phyloP scores from a whole-genome alignment of 768 basidiomycete species.

The Glaciozyma antarctica region DNA sequence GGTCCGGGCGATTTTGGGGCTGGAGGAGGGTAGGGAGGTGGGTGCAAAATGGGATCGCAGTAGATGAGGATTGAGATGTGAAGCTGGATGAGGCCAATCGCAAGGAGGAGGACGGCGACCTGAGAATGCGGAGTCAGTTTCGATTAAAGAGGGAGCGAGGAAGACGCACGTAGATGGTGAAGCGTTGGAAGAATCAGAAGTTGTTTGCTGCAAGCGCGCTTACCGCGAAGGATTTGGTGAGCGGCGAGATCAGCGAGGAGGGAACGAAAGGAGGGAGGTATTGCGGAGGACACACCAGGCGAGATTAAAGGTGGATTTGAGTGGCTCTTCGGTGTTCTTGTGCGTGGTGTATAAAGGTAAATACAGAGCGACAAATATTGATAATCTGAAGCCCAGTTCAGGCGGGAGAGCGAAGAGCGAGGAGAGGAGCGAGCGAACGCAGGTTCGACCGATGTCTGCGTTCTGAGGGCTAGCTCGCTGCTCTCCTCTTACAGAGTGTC shows the following conservation, averaged over 20 bases:
- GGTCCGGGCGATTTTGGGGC: background rate
- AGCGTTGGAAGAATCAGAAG: constrained; percentile 7
- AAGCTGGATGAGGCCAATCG: constrained; percentile 12
- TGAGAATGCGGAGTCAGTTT: background rate
- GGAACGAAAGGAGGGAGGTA: too few relatives aligned
- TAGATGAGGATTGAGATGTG: constrained; percentile 7
- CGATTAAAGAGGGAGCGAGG: background rate
- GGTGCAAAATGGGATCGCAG: constrained; percentile 17
- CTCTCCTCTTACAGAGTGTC: too few relatives aligned
- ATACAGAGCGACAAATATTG: too few relatives aligned
- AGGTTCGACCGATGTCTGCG: too few relatives aligned
- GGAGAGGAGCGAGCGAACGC: too few relatives aligned
- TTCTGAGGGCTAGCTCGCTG: too few relatives aligned
- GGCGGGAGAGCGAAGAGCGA: too few relatives aligned
- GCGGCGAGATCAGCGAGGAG: too few relatives aligned
- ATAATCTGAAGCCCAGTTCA: too few relatives aligned
- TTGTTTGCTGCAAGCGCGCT: background rate
- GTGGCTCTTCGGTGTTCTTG: too few relatives aligned
- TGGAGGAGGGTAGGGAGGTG: constrained; percentile 11
- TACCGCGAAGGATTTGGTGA: too few relatives aligned
- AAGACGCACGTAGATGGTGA: constrained; percentile 13
- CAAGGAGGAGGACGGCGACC: constrained; percentile 3
- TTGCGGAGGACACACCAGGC: background rate
- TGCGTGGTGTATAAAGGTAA: too few relatives aligned
- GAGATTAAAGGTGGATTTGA: background rate